A percentile compares a stretch with the other conserved stretches of the same genome.
Evolutionary conservation across 805 yeast species (phyloP).

Genomic region (Kluyveromyces lactis): DNA sequence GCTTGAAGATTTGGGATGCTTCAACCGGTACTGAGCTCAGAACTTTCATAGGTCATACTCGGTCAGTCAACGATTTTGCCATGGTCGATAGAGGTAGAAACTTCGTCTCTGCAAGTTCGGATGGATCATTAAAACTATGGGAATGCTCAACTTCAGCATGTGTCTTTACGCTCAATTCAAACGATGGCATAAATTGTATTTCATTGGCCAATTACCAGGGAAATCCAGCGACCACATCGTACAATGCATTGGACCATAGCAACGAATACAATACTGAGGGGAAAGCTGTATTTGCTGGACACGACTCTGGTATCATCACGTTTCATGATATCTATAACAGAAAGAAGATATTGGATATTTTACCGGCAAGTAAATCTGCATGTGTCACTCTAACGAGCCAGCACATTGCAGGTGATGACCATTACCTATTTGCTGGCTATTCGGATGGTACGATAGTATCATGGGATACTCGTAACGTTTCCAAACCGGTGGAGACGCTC

Average conservation of each 20-base stretch:
- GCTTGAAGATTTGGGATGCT: slow-evolving; percentile 53
- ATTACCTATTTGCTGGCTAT: slow-evolving; percentile 29
- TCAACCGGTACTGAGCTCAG: slow-evolving; percentile 41
- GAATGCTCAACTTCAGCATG: slow-evolving; percentile 53
- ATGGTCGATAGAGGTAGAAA: slow-evolving; percentile 63
- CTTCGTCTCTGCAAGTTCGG: slow-evolving; percentile 45
- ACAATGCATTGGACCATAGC: slow-evolving; percentile 1
- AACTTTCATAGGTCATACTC: slow-evolving; percentile 42
- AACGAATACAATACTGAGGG: slow-evolving; percentile 43
- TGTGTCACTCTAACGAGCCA: slow-evolving; percentile 13
- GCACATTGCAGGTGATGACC: neutral
- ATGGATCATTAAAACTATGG: slow-evolving; percentile 57
- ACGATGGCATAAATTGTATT: slow-evolving; percentile 31
- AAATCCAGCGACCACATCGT: neutral
- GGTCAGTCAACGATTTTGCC: slow-evolving; percentile 39
- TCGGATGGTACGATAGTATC: slow-evolving; percentile 28
- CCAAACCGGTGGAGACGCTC: slow-evolving; percentile 9
- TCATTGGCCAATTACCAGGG: slow-evolving; percentile 6
- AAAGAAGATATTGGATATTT: slow-evolving; percentile 17
- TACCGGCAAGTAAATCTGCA: slow-evolving; percentile 21
- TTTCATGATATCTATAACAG: slow-evolving; percentile 32
- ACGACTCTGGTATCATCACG: slow-evolving; percentile 32
- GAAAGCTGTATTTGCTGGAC: slow-evolving; percentile 37
- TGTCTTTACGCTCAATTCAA: slow-evolving; percentile 32
- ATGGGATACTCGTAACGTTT: slow-evolving; percentile 34